These are phyloP conservation scores for Phlebiopsis flavidoalba DNA, from an alignment of 768 basidiomycete genomes.

Conservation along the genomic window DNA sequence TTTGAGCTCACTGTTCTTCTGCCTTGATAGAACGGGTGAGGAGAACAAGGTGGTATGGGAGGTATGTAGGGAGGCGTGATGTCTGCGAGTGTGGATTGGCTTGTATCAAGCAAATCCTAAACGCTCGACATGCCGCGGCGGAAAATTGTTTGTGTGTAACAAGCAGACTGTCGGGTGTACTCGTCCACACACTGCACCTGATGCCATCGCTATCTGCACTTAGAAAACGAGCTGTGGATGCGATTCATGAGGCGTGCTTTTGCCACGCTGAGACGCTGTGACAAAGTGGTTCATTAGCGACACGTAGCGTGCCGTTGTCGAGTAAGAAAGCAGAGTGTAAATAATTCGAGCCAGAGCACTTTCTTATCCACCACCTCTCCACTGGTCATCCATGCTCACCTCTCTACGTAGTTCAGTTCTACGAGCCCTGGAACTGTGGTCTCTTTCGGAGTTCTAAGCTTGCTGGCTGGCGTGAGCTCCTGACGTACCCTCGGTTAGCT, in stretches of 20 bases:
- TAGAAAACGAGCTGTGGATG: too few relatives aligned
- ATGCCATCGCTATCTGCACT: too few relatives aligned
- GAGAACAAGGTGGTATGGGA: conserved; percentile 10
- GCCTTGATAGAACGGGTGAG: conserved; percentile 28
- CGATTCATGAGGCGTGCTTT: background rate
- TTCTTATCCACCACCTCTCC: background rate
- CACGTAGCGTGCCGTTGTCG: too few relatives aligned
- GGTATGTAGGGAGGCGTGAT: conserved; percentile 9
- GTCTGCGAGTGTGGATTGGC: conserved; percentile 11
- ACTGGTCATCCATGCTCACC: conserved; percentile 27
- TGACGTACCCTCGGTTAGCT: background rate
- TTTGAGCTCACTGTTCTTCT: conserved; percentile 12
- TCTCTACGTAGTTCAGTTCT: conserved; percentile 67
- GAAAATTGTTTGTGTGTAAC: conserved; percentile 18
- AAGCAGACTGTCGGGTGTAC: conserved; percentile 7
- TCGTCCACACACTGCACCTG: background rate
- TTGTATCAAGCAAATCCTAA: conserved; percentile 13
- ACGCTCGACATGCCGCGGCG: background rate
- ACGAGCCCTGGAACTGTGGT: too few relatives aligned
- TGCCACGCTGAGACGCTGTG: background rate
- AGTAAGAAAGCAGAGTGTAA: background rate
- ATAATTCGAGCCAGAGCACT: background rate
- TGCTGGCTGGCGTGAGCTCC: conserved; percentile 83
- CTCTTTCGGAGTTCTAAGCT: conserved; percentile 80
- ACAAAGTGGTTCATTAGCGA: background rate